Evolutionary conservation across 805 yeast genomes (phyloP), one percentile per base, ranked within the genome.

Genomic region (Myxozyma neotropica): DNA sequence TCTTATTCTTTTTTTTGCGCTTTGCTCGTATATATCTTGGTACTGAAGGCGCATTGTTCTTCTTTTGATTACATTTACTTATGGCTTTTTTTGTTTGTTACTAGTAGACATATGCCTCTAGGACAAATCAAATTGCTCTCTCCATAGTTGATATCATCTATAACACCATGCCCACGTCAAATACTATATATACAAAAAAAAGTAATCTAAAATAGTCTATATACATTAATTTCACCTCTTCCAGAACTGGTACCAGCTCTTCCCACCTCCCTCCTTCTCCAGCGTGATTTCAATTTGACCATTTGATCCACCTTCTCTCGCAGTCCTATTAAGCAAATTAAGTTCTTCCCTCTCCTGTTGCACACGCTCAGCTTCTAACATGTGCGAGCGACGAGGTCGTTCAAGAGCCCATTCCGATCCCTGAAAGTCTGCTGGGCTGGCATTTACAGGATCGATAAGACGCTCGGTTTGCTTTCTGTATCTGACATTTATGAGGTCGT

Each of bases 311-410:
- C 35, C 13, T 15, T 24, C n/a, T 21, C 29, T 4, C 15, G 53
- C 8, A 31, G 15, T 27, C 4, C 17, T 29, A 0, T 82, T 83
- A 45, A 72, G 69, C 61, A 81, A 70, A 57, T 76, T 68, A 15
- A 75, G 76, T 60, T 82, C 94, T 69, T 89, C 95, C 53, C 83
- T 80, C 58, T 83, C 82, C 71, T 88, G 94, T 61, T 80, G 75
- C 26, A 84, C 76, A 61, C 88, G 77, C 71, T 88, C 88, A 0
- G 94, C 95, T 70, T 86, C 89, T 57, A 87, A 80, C 10, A 84
- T 78, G 68, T 89, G 96, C 64, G 83, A 81, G 65, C 85, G 82
- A 55, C 84, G 83, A 4, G 89, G 94, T 74, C 88, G 79, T 70
- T 82, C 87, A 75, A 83, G 75, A 2, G 83, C 86, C 59, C 77